Evolutionary conservation across 345 rosid genomes (phyloP).

Genomic region (Eucalyptus paniculata): DNA sequence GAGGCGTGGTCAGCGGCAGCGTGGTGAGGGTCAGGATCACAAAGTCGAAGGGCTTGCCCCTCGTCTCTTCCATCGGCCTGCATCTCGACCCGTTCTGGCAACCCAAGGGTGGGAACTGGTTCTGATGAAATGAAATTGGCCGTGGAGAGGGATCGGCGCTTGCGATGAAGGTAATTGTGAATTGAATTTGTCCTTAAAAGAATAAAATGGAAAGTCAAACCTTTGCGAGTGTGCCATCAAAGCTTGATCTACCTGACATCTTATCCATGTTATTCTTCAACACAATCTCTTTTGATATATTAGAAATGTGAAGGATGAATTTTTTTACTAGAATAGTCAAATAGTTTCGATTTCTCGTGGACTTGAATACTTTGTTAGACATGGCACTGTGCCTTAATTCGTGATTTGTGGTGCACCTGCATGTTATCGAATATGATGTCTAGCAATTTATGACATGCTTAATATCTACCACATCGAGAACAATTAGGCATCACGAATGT

Average conservation of each 20-base stretch:
- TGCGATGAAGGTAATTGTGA: not conserved
- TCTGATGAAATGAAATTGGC: not conserved
- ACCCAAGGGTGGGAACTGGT: not conserved
- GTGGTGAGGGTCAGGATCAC: conserved; percentile 27
- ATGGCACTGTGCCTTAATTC: not conserved
- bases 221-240: not conserved
- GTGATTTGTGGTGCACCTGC: not conserved
- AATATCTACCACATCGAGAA: not conserved
- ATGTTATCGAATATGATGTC: not conserved
- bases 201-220: not conserved
- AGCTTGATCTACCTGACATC: not conserved
- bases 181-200: not conserved
- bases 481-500: not conserved
- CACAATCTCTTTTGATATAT: not conserved
- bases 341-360: not conserved
- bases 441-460: not conserved
- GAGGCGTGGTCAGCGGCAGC: conserved; percentile 12
- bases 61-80: conserved; percentile 57
- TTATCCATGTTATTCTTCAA: not conserved
- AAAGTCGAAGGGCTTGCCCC: conserved; percentile 36
- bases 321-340: not conserved
- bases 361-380: not conserved
- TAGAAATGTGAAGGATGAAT: not conserved
- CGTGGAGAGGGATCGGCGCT: not conserved
- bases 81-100: conserved; percentile 54